phyloP scores from a whole-genome alignment of 768 basidiomycete genomes.

The Agaricus blazei region DNA sequence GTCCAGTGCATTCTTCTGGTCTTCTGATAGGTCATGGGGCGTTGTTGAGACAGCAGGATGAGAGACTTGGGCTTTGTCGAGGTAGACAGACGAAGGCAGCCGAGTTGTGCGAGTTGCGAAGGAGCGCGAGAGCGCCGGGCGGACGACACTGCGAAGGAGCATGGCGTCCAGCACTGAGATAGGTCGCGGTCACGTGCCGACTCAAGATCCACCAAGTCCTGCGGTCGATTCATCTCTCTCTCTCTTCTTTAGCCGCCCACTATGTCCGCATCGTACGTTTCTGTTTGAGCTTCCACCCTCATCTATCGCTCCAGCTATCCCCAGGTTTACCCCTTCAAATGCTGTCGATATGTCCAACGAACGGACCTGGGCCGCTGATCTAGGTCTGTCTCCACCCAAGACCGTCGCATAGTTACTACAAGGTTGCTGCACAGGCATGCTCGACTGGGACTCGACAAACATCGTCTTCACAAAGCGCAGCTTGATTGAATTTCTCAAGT shows the following conservation, averaged over 20 bases:
- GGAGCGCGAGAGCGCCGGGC: neutral
- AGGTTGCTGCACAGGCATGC: constrained; percentile 45
- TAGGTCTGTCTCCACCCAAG: constrained; percentile 36
- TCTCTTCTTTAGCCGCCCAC: constrained; percentile 3
- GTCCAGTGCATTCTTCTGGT: constrained; percentile 50
- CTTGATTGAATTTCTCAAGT: constrained; percentile 77
- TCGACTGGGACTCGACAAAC: constrained; percentile 74
- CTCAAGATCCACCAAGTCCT: constrained; percentile 6
- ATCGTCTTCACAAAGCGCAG: constrained; percentile 79
- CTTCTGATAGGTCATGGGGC: constrained; percentile 43
- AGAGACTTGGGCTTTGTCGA: constrained; percentile 26
- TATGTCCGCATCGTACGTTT: constrained; percentile 39
- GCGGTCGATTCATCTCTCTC: neutral
- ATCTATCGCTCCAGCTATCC: constrained; percentile 4
- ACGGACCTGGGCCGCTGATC: constrained; percentile 63
- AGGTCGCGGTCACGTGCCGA: constrained; percentile 3
- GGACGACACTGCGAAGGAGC: constrained; percentile 1
- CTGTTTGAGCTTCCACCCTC: neutral
- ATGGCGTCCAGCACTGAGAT: neutral
- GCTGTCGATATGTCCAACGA: constrained; percentile 60
- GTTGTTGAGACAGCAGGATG: constrained; percentile 47
- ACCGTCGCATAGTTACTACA: neutral
- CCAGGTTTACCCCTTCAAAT: constrained; percentile 55
- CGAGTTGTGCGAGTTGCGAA: neutral
- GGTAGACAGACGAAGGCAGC: constrained; percentile 46